Evolutionary conservation across 1,284 basidiomycete species (phyloP).

Genomic region (Irpex rosettiformis): DNA sequence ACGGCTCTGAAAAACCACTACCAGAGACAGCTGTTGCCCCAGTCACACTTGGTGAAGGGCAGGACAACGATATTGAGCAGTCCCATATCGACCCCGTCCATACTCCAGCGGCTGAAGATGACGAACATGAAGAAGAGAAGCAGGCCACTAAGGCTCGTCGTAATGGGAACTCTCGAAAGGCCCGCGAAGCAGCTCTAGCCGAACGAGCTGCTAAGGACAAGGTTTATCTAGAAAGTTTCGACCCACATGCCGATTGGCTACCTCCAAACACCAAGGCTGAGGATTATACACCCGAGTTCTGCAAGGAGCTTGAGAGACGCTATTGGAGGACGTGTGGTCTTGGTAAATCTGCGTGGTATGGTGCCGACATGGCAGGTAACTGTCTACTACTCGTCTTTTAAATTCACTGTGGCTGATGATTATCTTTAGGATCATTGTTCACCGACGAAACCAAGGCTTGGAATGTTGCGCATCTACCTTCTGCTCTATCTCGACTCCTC

Average conservation of each 20-base stretch:
- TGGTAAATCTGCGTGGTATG: slow-evolving; percentile 92
- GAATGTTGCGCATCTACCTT: slow-evolving; percentile 93
- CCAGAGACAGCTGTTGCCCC: slow-evolving; percentile 17
- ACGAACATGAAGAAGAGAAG: slow-evolving; percentile 33
- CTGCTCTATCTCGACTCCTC: slow-evolving; percentile 81
- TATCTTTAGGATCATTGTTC: slow-evolving; percentile 72
- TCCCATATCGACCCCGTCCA: not conserved
- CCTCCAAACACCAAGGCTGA: slow-evolving; percentile 63
- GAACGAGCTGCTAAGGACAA: slow-evolving; percentile 53
- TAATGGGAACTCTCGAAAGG: slow-evolving; percentile 41
- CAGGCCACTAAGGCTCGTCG: slow-evolving; percentile 43
- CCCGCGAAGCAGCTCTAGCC: slow-evolving; percentile 50
- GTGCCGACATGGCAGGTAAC: slow-evolving; percentile 88
- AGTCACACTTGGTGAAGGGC: not conserved
- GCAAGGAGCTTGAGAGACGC: slow-evolving; percentile 82
- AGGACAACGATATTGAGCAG: not conserved
- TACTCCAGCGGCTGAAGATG: slow-evolving; percentile 13
- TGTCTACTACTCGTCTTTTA: slow-evolving; percentile 10
- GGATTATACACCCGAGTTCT: slow-evolving; percentile 86
- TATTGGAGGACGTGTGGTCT: slow-evolving; percentile 93
- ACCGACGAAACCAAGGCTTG: slow-evolving; percentile 79
- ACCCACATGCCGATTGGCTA: slow-evolving; percentile 73
- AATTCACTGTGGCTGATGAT: not conserved
- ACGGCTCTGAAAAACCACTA: slow-evolving; percentile 11
- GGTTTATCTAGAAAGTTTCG: slow-evolving; percentile 67